Percentiles rank a stretch among this genome's conserved stretches.
Evolutionary conservation across 2,329 filamentous ascomycete genomes (phyloP).

Genomic region (Mycosphaerella sp.): DNA sequence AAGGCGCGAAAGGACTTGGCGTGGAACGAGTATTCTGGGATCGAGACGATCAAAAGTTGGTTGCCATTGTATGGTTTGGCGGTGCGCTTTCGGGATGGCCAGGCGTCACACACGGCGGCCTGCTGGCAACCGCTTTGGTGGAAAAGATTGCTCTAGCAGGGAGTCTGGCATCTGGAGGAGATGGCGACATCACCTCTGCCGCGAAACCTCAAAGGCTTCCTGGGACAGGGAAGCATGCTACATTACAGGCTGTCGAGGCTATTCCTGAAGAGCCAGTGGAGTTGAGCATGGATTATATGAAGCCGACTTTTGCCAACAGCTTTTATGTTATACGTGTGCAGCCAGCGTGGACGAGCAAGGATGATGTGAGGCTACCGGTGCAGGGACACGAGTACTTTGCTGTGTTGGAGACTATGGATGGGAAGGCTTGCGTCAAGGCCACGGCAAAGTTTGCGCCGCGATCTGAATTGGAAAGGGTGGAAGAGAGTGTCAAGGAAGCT

Average conservation of each 20-base stretch:
- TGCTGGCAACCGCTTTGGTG: slow-evolving; percentile 61
- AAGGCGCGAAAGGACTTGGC: slow-evolving; percentile 39
- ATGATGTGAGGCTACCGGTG: slow-evolving; percentile 22
- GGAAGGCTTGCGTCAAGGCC: slow-evolving; percentile 52
- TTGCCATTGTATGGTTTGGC: slow-evolving; percentile 63
- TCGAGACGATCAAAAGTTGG: slow-evolving; percentile 49
- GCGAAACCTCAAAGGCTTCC: slow-evolving; percentile 29
- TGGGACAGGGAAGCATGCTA: slow-evolving; percentile 30
- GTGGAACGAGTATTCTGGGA: slow-evolving; percentile 61
- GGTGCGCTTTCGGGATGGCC: slow-evolving; percentile 63
- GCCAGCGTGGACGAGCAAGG: slow-evolving; percentile 28
- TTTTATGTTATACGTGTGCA: slow-evolving; percentile 58
- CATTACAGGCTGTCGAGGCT: slow-evolving; percentile 18
- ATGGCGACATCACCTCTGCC: slow-evolving; percentile 18
- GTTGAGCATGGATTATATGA: slow-evolving; percentile 53
- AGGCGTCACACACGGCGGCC: slow-evolving; percentile 63
- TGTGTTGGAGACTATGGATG: slow-evolving; percentile 50
- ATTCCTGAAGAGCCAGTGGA: slow-evolving; percentile 32
- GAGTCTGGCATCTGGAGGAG: slow-evolving; percentile 42
- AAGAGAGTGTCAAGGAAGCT: slow-evolving; percentile 20
- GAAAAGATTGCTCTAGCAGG: slow-evolving; percentile 62
- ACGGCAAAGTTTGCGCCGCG: slow-evolving; percentile 27
- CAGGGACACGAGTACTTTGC: slow-evolving; percentile 45
- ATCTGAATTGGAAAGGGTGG: slow-evolving; percentile 18
- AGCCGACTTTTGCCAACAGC: slow-evolving; percentile 51